Conservation (phyloP, 805 yeast species). For the Isabelozyma rhagii region DNA sequence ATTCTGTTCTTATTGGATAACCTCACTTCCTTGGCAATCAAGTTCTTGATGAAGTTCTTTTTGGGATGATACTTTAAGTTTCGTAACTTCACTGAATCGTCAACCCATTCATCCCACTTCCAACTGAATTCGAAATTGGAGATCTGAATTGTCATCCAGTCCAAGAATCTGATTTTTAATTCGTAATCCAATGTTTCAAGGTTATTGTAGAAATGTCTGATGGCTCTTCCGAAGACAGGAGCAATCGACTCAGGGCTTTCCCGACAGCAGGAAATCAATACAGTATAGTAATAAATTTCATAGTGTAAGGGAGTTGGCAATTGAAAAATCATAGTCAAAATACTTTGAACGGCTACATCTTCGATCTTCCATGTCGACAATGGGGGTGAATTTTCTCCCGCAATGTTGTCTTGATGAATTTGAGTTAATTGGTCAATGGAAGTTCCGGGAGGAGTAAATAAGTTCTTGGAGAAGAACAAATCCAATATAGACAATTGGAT, state of each 20-base stretch:
- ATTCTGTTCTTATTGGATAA: conserved; percentile 74
- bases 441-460: conserved; percentile 59
- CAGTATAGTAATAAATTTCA: conserved; percentile 76
- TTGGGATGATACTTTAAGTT: conserved; percentile 65
- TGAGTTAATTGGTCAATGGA: conserved; percentile 64
- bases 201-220: conserved; percentile 74
- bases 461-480: conserved; percentile 60
- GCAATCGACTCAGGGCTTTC: conserved; percentile 75
- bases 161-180: conserved; percentile 65
- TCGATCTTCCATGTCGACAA: conserved; percentile 86
- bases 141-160: conserved; percentile 92
- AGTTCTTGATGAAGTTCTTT: conserved; percentile 67
- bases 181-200: conserved; percentile 72
- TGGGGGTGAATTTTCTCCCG: conserved; percentile 38
- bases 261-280: conserved; percentile 82
- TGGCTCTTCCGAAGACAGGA: conserved; percentile 90
- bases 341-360: conserved; percentile 81
- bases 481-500: conserved; percentile 77
- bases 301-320: conserved; percentile 67
- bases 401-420: conserved; percentile 39
- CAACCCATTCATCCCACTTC: conserved; percentile 96
- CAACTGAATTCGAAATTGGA: conserved; percentile 93
- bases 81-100: conserved; percentile 46
- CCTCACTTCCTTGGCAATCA: conserved; percentile 80
- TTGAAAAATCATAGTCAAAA: conserved; percentile 72